A percentile compares a stretch with the other conserved stretches of the same genome.
phyloP scores from a whole-genome alignment of 768 basidiomycete species.

The Mycena sanguinolenta region DNA sequence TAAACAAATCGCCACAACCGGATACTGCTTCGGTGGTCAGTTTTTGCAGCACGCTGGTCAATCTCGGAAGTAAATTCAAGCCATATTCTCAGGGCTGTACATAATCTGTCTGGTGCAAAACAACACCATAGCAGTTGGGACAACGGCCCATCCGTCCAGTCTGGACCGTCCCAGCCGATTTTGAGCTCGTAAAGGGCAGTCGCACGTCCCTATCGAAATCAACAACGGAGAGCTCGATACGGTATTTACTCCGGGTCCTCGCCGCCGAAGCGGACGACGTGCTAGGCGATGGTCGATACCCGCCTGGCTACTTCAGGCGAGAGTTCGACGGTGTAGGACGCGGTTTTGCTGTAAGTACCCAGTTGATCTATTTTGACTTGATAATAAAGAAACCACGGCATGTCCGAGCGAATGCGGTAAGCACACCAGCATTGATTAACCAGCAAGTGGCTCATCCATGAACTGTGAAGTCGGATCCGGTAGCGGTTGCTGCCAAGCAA shows the following conservation, averaged over 20 bases:
- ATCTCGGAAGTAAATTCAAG: neutral
- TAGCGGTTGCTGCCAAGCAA: conserved; percentile 35
- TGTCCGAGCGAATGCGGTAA: conserved; percentile 37
- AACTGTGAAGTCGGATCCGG: conserved; percentile 30
- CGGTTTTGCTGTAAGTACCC: conserved; percentile 36
- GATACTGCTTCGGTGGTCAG: conserved; percentile 52
- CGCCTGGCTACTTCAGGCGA: conserved; percentile 32
- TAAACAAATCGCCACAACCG: conserved; percentile 49
- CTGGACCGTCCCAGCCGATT: conserved; percentile 35
- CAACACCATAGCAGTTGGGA: conserved; percentile 37
- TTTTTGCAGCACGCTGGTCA: neutral
- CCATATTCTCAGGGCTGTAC: conserved; percentile 31
- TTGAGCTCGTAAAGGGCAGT: conserved; percentile 34
- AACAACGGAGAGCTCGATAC: conserved; percentile 39
- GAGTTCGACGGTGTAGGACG: conserved; percentile 36
- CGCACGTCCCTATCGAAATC: conserved; percentile 34
- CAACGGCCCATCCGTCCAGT: conserved; percentile 34
- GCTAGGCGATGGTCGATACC: conserved; percentile 28
- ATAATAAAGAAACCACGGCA: neutral
- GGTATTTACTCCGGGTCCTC: conserved; percentile 32
- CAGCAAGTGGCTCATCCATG: neutral
- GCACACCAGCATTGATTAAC: neutral
- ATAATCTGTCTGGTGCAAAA: conserved; percentile 35
- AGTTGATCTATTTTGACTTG: neutral
- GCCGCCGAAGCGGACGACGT: conserved; percentile 35